Conservation (phyloP, 2,329 filamentous ascomycete species). For the Aspergillus vadensis region DNA sequence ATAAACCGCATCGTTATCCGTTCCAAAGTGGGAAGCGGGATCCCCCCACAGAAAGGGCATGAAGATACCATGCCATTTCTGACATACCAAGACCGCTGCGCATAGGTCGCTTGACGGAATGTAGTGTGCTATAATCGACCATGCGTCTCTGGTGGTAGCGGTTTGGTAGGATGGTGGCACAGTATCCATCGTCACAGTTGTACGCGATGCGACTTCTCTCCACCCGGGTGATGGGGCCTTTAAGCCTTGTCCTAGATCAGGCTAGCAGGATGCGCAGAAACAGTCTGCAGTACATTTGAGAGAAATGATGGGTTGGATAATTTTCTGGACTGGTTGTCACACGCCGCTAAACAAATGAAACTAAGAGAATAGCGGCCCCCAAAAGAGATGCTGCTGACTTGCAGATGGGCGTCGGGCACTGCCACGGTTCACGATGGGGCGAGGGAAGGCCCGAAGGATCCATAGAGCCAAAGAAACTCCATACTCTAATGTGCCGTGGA, state of each 20-base stretch:
- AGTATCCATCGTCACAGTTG: constrained; percentile 53
- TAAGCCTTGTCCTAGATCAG: neutral
- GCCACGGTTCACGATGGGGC: constrained; percentile 19
- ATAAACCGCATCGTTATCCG: constrained; percentile 62
- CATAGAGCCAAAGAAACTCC: neutral
- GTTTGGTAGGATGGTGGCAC: constrained; percentile 62
- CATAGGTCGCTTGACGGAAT: constrained; percentile 60
- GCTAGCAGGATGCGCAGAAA: neutral
- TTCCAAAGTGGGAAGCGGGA: constrained; percentile 63
- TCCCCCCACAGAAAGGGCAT: constrained; percentile 63
- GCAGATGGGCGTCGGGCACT: constrained; percentile 10
- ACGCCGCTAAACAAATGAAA: neutral
- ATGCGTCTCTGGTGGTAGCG: constrained; percentile 57
- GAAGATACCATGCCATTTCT: constrained; percentile 60
- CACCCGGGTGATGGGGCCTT: neutral
- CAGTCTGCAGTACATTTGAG: neutral
- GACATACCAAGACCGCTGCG: constrained; percentile 58
- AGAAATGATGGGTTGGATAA: neutral
- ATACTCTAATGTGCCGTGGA: neutral
- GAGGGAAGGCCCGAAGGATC: constrained; percentile 1
- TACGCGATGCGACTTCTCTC: neutral
- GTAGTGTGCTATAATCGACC: constrained; percentile 59
- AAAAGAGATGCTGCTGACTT: constrained; percentile 1
- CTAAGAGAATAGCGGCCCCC: constrained; percentile 5
- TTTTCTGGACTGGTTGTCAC: neutral